A percentile compares a stretch with the other conserved stretches of the same genome.
Evolutionary conservation across 2,329 filamentous ascomycete species (phyloP).

Genomic region (Colletotrichum godetiae): DNA sequence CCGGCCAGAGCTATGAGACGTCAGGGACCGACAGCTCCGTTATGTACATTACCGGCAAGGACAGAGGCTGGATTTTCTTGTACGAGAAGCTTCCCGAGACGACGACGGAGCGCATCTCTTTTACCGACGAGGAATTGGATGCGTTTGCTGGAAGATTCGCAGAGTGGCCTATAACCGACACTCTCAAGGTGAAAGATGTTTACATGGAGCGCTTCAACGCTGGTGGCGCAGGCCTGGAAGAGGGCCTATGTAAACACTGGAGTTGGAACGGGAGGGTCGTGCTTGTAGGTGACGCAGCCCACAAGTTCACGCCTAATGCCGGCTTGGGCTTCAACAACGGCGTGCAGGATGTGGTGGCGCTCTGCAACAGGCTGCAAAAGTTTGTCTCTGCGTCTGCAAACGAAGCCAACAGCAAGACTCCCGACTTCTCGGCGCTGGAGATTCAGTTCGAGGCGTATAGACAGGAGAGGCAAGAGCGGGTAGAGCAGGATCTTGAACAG

Average conservation of each 20-base stretch:
- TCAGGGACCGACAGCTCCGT: slow-evolving; percentile 41
- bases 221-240: slow-evolving; percentile 48
- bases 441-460: slow-evolving; percentile 38
- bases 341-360: slow-evolving; percentile 45
- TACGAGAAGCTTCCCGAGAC: slow-evolving; percentile 45
- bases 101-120: slow-evolving; percentile 40
- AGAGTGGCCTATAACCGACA: slow-evolving; percentile 41
- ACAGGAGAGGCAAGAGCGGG: slow-evolving; percentile 25
- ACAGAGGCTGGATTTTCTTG: slow-evolving; percentile 46
- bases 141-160: slow-evolving; percentile 40
- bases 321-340: slow-evolving; percentile 50
- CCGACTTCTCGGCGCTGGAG: slow-evolving; percentile 10
- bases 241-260: slow-evolving; percentile 50
- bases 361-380: slow-evolving; percentile 43
- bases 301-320: slow-evolving; percentile 51
- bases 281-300: slow-evolving; percentile 49
- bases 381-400: neutral
- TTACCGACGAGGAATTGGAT: slow-evolving; percentile 42
- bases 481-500: slow-evolving; percentile 33
- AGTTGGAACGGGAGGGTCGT: slow-evolving; percentile 47
- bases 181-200: slow-evolving; percentile 45
- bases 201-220: slow-evolving; percentile 39
- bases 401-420: neutral
- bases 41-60: slow-evolving; percentile 44
- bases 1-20: slow-evolving; percentile 45